Evolutionary conservation across 176 grass and related monocot species (phyloP).

Genomic region (Zoysia japonica): DNA sequence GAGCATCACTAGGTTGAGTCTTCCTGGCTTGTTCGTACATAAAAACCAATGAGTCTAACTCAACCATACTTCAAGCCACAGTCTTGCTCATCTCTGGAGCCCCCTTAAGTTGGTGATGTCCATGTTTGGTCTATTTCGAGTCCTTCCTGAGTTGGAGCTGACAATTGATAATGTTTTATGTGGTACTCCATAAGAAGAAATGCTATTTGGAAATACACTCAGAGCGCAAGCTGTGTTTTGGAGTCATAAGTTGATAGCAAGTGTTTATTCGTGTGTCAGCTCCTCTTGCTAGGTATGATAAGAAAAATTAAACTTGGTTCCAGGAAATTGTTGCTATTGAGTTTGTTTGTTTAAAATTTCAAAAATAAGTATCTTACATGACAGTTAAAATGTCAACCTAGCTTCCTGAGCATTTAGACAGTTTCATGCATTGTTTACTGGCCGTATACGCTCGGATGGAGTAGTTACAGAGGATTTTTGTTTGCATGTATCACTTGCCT

Average conservation of each 20-base stretch:
- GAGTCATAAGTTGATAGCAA: conserved; percentile 37
- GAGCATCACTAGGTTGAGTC: conserved; percentile 1
- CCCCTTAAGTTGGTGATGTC: background rate
- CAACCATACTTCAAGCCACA: conserved; percentile 20
- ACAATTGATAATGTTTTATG: conserved; percentile 10
- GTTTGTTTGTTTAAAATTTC: conserved; percentile 19
- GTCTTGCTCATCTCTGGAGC: background rate
- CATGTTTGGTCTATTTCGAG: background rate
- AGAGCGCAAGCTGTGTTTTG: conserved; percentile 20
- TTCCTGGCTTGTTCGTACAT: conserved; percentile 5
- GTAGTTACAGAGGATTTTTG: background rate
- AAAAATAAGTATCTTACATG: background rate
- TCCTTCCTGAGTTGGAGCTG: background rate
- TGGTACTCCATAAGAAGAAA: conserved; percentile 29
- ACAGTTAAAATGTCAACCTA: background rate
- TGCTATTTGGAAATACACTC: background rate
- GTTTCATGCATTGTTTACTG: background rate
- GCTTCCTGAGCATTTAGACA: conserved; percentile 10
- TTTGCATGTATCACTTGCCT: background rate
- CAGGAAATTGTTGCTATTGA: background rate
- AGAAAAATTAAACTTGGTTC: conserved; percentile 20
- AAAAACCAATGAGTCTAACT: conserved; percentile 20
- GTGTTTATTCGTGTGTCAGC: conserved; percentile 25
- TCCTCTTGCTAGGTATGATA: conserved; percentile 31
- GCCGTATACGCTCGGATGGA: background rate